phyloP scores from a whole-genome alignment of 2,329 filamentous ascomycete species.

The Ophidiomyces ophidiicola region DNA sequence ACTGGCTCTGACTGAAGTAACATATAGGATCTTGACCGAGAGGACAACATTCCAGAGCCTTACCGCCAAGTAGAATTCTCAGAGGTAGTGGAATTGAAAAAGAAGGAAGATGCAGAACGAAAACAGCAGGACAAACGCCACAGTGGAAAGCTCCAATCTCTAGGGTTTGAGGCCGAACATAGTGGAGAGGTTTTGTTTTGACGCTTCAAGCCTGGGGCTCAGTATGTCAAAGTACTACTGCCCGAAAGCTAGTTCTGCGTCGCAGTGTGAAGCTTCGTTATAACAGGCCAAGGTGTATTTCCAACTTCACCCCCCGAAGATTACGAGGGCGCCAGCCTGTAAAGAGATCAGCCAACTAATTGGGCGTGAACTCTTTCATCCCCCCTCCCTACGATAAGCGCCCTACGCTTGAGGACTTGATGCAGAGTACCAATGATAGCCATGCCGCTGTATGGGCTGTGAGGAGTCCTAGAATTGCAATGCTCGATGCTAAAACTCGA shows the following conservation, averaged over 20 bases:
- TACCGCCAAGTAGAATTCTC: slow-evolving; percentile 56
- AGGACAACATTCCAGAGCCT: slow-evolving; percentile 68
- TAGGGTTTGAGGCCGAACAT: slow-evolving; percentile 83
- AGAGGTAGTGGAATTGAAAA: slow-evolving; percentile 59
- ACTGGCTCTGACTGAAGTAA: neutral
- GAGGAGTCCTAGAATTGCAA: too few relatives aligned
- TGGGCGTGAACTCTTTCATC: too few relatives aligned
- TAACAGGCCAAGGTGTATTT: too few relatives aligned
- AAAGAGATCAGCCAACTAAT: too few relatives aligned
- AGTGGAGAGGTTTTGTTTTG: slow-evolving; percentile 61
- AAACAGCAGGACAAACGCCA: slow-evolving; percentile 62
- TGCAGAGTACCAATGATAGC: too few relatives aligned
- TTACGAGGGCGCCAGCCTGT: too few relatives aligned
- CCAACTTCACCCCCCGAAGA: too few relatives aligned
- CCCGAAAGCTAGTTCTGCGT: neutral
- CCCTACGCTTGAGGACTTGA: too few relatives aligned
- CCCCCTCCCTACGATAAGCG: too few relatives aligned
- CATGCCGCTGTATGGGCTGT: too few relatives aligned
- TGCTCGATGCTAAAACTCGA: too few relatives aligned
- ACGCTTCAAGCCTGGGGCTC: slow-evolving; percentile 15
- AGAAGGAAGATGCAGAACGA: slow-evolving; percentile 55
- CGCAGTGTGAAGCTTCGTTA: neutral
- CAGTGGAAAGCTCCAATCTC: slow-evolving; percentile 56
- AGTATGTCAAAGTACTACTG: neutral
- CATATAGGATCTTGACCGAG: slow-evolving; percentile 72